A percentile compares a stretch with the other conserved stretches of the same genome.
Conservation (phyloP, 208 protist species). For the Tritrichomonas musculus region DNA sequence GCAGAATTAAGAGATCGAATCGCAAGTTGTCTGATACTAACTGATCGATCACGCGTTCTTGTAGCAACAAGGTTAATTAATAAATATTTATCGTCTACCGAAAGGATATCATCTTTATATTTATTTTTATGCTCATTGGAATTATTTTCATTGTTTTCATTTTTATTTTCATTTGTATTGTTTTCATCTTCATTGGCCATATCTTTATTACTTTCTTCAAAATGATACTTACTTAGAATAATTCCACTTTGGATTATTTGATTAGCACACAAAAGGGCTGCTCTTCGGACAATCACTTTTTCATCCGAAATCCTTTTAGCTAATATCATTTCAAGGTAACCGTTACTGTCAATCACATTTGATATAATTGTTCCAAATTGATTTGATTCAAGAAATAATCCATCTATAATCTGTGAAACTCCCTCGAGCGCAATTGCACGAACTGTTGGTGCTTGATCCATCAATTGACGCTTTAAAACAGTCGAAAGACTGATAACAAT, state of each 20-base stretch:
- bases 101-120: too few relatives aligned
- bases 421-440: not conserved
- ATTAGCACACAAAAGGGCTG: not conserved
- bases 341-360: not conserved
- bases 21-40: not conserved
- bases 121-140: too few relatives aligned
- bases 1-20: not conserved
- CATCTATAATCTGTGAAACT: not conserved
- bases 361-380: not conserved
- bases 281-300: conserved; percentile 5
- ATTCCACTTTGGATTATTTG: not conserved
- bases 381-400: not conserved
- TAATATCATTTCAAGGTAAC: not conserved
- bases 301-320: not conserved
- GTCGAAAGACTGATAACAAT: not conserved
- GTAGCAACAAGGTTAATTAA: not conserved
- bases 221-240: too few relatives aligned
- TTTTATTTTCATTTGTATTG: too few relatives aligned
- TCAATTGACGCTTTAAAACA: not conserved
- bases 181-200: too few relatives aligned
- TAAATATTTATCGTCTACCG: not conserved
- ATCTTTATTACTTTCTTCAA: too few relatives aligned
- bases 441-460: not conserved
- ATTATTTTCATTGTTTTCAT: too few relatives aligned
- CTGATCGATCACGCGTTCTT: not conserved